Evolutionary conservation across 306 rosid species (phyloP).

Genomic region (Pachyrhizus erosus): DNA sequence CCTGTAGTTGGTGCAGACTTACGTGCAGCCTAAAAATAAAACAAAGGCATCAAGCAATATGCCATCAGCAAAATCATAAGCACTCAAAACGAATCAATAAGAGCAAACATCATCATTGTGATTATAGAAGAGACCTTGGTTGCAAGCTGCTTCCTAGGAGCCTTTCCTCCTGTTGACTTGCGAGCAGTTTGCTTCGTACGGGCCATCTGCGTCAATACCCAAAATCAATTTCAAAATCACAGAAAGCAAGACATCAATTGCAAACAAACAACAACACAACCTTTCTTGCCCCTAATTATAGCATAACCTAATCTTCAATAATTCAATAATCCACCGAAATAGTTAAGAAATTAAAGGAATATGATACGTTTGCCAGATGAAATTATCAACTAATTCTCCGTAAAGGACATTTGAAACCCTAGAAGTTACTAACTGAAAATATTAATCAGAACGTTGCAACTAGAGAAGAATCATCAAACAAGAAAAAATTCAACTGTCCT

Average conservation of each 20-base stretch:
- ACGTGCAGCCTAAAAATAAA: slow-evolving; percentile 98
- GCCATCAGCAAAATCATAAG: no score
- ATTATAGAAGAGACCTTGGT: slow-evolving; percentile 67
- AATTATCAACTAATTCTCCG: neutral
- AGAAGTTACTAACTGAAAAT: neutral
- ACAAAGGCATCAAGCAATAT: no score
- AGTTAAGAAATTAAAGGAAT: neutral
- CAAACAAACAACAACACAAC: neutral
- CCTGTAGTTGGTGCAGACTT: slow-evolving; percentile 98
- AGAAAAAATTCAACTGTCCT: no score
- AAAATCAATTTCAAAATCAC: no score
- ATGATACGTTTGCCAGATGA: neutral
- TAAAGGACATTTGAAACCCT: neutral
- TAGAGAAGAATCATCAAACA: neutral
- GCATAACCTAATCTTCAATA: no score
- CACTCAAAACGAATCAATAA: no score
- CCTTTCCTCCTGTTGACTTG: slow-evolving; percentile 94
- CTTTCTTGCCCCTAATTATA: no score
- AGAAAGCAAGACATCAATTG: no score
- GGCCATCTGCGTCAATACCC: slow-evolving; percentile 63
- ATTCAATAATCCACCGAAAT: no score
- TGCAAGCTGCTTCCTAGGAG: slow-evolving; percentile 97
- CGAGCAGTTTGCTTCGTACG: slow-evolving; percentile 99
- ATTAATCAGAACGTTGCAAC: neutral
- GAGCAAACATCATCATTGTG: no score